Percentiles rank a stretch among this genome's conserved stretches.
Evolutionary conservation across 2,329 filamentous ascomycete species (phyloP).

Genomic region (Samsoniella hepiali): DNA sequence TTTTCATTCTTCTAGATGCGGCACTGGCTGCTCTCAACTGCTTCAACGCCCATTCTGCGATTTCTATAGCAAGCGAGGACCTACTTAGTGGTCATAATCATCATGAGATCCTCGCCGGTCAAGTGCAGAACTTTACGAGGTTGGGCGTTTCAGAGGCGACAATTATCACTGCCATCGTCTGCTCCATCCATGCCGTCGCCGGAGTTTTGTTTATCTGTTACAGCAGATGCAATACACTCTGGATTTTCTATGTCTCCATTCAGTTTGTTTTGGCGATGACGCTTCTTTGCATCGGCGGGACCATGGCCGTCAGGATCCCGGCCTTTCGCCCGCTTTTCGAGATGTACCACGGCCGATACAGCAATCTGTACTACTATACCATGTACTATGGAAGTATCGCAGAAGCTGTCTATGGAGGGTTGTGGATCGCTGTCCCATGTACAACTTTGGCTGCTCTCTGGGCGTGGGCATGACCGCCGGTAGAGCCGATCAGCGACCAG

Average conservation of each 20-base stretch:
- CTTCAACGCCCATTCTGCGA: neutral
- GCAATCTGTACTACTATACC: neutral
- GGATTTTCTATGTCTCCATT: neutral
- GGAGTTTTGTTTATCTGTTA: neutral
- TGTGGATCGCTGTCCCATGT: neutral
- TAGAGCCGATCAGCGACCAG: neutral
- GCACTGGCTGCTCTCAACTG: neutral
- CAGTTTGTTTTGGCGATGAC: neutral
- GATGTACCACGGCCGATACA: neutral
- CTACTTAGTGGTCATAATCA: neutral
- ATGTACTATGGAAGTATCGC: conserved; percentile 1
- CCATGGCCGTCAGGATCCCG: neutral
- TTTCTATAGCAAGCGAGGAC: neutral
- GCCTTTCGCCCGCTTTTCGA: neutral
- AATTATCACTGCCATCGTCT: neutral
- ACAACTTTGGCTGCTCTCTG: neutral
- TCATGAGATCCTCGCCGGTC: neutral
- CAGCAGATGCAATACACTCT: neutral
- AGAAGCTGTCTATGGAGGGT: neutral
- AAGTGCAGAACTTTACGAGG: neutral
- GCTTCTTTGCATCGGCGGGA: neutral
- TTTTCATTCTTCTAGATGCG: neutral
- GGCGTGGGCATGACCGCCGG: neutral
- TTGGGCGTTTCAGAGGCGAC: neutral
- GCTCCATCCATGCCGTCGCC: neutral